Evolutionary conservation across 2,329 filamentous ascomycete species (phyloP).

Genomic region (Fonsecaea pugnacius): DNA sequence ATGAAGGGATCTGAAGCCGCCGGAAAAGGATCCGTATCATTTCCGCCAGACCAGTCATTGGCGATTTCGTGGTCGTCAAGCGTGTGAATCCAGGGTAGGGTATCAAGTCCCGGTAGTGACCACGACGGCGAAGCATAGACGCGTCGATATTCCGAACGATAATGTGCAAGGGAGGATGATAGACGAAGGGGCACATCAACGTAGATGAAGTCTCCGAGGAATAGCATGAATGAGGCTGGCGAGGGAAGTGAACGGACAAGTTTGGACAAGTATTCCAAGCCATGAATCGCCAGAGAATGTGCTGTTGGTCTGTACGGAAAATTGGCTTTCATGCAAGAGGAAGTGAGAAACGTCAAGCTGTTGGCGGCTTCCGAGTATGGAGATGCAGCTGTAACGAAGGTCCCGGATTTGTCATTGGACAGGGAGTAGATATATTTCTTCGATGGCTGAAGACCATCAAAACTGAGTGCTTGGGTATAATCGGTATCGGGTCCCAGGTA

Average conservation of each 20-base stretch:
- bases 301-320: slow-evolving; percentile 87
- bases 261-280: slow-evolving; percentile 75
- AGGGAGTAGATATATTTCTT: slow-evolving; percentile 81
- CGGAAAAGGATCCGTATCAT: slow-evolving; percentile 77
- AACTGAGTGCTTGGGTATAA: slow-evolving; percentile 72
- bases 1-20: slow-evolving; percentile 82
- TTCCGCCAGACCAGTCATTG: slow-evolving; percentile 83
- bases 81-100: slow-evolving; percentile 96
- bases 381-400: slow-evolving; percentile 76
- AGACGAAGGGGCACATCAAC: slow-evolving; percentile 80
- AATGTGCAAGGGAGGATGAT: slow-evolving; percentile 73
- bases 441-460: slow-evolving; percentile 71
- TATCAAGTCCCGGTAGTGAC: slow-evolving; percentile 66
- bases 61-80: slow-evolving; percentile 95
- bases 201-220: slow-evolving; percentile 57
- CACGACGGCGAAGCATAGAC: slow-evolving; percentile 97
- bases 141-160: slow-evolving; percentile 88
- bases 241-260: slow-evolving; percentile 72
- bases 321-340: slow-evolving; percentile 87
- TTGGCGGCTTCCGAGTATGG: slow-evolving; percentile 67
- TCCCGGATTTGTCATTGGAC: slow-evolving; percentile 83
- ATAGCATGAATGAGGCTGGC: slow-evolving; percentile 67
- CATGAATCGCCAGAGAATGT: slow-evolving; percentile 71
- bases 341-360: slow-evolving; percentile 86
- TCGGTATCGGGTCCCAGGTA: slow-evolving; percentile 77